These are phyloP conservation scores for Pulveroboletus sp. DNA, from an alignment of 768 basidiomycete species.

Conservation along the genomic window DNA sequence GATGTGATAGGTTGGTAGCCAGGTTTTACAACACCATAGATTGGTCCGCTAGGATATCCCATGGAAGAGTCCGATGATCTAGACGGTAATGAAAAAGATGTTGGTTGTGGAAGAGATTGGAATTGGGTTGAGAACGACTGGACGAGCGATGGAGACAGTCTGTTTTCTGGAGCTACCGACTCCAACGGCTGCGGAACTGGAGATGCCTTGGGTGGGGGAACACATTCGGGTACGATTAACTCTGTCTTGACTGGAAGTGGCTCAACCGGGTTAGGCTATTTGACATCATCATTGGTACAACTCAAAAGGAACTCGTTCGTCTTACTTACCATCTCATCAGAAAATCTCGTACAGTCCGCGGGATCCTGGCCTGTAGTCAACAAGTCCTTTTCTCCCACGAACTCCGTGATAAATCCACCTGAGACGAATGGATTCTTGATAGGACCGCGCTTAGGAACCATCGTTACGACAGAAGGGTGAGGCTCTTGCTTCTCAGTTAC, in stretches of 20 bases:
- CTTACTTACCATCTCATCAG: conserved; percentile 15
- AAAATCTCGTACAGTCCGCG: conserved; percentile 10
- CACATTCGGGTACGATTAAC: conserved; percentile 4
- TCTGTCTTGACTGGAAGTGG: conserved; percentile 19
- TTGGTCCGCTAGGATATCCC: conserved; percentile 10
- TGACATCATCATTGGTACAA: conserved; percentile 1
- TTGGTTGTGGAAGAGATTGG: conserved; percentile 11
- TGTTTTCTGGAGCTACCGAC: conserved; percentile 12
- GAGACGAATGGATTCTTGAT: conserved; percentile 46
- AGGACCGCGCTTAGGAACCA: conserved; percentile 13
- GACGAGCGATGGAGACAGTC: not conserved
- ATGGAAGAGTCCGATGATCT: conserved; percentile 13
- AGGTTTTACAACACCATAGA: conserved; percentile 17
- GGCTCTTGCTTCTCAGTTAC: conserved; percentile 9
- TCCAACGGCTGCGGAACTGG: conserved; percentile 9
- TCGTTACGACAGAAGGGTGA: not conserved
- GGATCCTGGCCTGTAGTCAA: conserved; percentile 19
- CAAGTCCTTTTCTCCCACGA: conserved; percentile 30
- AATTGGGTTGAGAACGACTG: conserved; percentile 11
- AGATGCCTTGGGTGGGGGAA: conserved; percentile 13
- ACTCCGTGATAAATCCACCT: conserved; percentile 46
- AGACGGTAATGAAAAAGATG: conserved; percentile 13
- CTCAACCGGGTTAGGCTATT: conserved; percentile 17
- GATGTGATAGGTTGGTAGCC: conserved; percentile 28
- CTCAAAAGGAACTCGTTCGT: not conserved